Evolutionary conservation across 768 basidiomycete genomes (phyloP), one percentile per base, ranked within the genome.

Genomic region (Cyathus striatus): DNA sequence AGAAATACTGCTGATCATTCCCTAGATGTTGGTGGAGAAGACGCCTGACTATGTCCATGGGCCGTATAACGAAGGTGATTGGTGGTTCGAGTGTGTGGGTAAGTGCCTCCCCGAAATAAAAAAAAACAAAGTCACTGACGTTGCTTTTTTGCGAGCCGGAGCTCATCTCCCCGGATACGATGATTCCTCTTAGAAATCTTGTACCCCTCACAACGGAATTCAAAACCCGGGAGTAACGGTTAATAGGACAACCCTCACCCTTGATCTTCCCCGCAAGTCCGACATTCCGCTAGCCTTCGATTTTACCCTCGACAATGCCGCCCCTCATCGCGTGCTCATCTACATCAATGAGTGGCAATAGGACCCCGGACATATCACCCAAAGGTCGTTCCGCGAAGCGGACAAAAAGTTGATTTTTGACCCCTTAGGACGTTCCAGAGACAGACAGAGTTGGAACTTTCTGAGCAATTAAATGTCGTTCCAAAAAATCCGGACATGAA

Each of bases 311-410:
- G 64, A 69, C 17, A 55, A 47, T n/a, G 57, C 45, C 2, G 66
- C 70, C 40, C 70, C 80, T 18, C 83, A 83, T 49, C 75, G 83
- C n/a, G 79, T 80, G 2, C 59, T 79, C 20, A 58, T 86, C 23
- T 85, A 75, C 41, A 78, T 86, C 41, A 85, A 86, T 45, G 83
- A 84, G 3, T 86, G 84, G 84, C n/a, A n/a, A n/a, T n/a, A n/a
- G n/a, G n/a, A n/a, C n/a, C n/a, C n/a, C n/a, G n/a, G n/a, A n/a
- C n/a, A n/a, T n/a, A n/a, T n/a, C n/a, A n/a, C n/a, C n/a, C n/a
- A n/a, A n/a, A n/a, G n/a, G n/a, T n/a, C n/a, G n/a, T n/a, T n/a
- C n/a, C n/a, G n/a, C n/a, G n/a, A n/a, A n/a, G n/a, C n/a, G n/a
- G n/a, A n/a, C n/a, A n/a, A n/a, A n/a, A n/a, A n/a, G n/a, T n/a